Percentiles rank a stretch among this genome's conserved stretches.
Evolutionary conservation across 768 basidiomycete species (phyloP).

Genomic region (Rhizopogon sp.): DNA sequence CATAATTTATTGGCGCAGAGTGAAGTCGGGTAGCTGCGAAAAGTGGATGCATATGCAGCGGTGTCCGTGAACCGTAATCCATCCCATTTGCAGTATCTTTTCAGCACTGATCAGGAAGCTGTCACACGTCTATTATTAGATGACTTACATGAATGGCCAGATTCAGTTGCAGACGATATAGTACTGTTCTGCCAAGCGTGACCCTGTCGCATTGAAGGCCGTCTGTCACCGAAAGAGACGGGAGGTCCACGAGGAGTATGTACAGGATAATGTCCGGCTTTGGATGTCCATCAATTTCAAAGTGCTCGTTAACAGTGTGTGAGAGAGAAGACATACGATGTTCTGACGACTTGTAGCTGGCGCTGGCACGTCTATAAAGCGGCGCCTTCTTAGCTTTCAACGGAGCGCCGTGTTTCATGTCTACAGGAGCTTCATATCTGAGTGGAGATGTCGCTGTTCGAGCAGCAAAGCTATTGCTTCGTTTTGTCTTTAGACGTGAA

Average conservation of each 20-base stretch:
- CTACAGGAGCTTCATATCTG: conserved; percentile 29
- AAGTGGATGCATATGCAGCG: conserved; percentile 59
- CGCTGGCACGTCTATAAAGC: conserved; percentile 36
- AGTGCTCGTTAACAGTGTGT: conserved; percentile 4
- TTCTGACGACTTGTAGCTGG: conserved; percentile 40
- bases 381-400: conserved; percentile 30
- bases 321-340: conserved; percentile 32
- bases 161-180: conserved; percentile 32
- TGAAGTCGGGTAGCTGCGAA: conserved; percentile 52
- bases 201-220: conserved; percentile 43
- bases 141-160: conserved; percentile 37
- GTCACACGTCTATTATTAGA: conserved; percentile 1
- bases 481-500: conserved; percentile 30
- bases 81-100: conserved; percentile 16
- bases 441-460: conserved; percentile 35
- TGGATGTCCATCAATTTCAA: not conserved
- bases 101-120: not conserved
- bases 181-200: conserved; percentile 40
- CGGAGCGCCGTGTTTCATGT: conserved; percentile 28
- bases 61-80: conserved; percentile 21
- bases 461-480: conserved; percentile 36
- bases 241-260: conserved; percentile 27
- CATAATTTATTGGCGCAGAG: conserved; percentile 59
- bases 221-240: conserved; percentile 32
- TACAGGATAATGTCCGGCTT: conserved; percentile 28